phyloP scores from a whole-genome alignment of 495 filamentous ascomycete species.

The Hypoxylon intermedium region DNA sequence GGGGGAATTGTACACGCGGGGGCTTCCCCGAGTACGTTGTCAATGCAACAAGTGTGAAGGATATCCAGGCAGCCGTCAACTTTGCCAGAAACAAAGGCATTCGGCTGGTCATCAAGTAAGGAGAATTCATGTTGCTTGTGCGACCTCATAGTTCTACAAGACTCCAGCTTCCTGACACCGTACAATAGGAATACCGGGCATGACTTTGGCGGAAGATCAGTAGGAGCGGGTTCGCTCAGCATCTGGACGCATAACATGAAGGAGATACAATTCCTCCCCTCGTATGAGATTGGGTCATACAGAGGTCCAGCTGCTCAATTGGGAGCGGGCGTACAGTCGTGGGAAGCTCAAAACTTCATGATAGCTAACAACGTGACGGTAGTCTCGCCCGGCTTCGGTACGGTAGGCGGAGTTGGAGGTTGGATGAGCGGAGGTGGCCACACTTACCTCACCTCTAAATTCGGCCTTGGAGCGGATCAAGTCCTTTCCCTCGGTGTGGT shows the following conservation, averaged over 20 bases:
- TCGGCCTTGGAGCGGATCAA: slow-evolving; percentile 63
- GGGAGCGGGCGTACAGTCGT: slow-evolving; percentile 52
- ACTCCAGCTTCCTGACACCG: neutral
- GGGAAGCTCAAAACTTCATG: slow-evolving; percentile 48
- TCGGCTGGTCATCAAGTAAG: slow-evolving; percentile 64
- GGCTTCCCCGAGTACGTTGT: slow-evolving; percentile 66
- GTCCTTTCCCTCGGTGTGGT: slow-evolving; percentile 62
- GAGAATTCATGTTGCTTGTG: neutral
- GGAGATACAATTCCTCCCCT: slow-evolving; percentile 49
- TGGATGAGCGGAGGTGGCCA: slow-evolving; percentile 59
- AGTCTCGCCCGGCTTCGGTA: slow-evolving; percentile 49
- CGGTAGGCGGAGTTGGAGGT: slow-evolving; percentile 45
- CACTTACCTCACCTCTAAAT: slow-evolving; percentile 54
- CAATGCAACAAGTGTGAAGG: slow-evolving; percentile 59
- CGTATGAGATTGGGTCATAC: slow-evolving; percentile 48
- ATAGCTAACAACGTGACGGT: slow-evolving; percentile 46
- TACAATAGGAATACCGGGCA: slow-evolving; percentile 68
- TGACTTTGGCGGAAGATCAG: slow-evolving; percentile 64
- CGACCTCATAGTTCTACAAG: neutral
- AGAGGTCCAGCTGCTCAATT: slow-evolving; percentile 50
- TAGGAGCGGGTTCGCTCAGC: slow-evolving; percentile 60
- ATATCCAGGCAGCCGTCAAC: slow-evolving; percentile 64
- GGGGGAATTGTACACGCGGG: slow-evolving; percentile 59
- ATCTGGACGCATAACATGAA: slow-evolving; percentile 68
- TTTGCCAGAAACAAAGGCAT: slow-evolving; percentile 66